phyloP scores from a whole-genome alignment of 129 eudicot genomes.

The Ambrosia artemisiifolia region DNA sequence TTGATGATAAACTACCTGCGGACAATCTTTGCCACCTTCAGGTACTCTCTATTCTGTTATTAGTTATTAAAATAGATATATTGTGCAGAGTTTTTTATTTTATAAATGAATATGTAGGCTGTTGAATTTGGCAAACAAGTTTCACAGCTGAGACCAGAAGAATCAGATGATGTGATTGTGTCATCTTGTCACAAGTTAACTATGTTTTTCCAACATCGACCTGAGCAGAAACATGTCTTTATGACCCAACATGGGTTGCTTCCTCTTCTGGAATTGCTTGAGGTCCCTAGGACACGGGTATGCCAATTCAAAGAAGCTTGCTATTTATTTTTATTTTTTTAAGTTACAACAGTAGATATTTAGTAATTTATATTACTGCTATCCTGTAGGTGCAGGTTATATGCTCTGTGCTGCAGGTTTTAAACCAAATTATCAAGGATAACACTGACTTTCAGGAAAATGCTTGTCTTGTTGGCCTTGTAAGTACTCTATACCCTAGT shows the following conservation, averaged over 20 bases:
- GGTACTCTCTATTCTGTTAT: constrained; percentile 38
- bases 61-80: not conserved
- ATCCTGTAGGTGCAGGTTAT: constrained; percentile 57
- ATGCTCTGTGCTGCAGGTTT: constrained; percentile 82
- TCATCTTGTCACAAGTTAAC: constrained; percentile 84
- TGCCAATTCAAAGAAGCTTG: constrained; percentile 21
- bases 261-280: constrained; percentile 88
- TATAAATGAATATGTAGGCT: constrained; percentile 43
- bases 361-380: constrained; percentile 13
- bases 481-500: constrained; percentile 41
- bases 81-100: constrained; percentile 12
- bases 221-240: constrained; percentile 89
- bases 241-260: constrained; percentile 92
- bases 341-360: not conserved
- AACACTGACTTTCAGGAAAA: constrained; percentile 87
- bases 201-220: constrained; percentile 76
- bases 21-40: constrained; percentile 84
- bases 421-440: constrained; percentile 82
- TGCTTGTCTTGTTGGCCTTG: constrained; percentile 98
- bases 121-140: constrained; percentile 90
- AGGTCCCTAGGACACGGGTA: constrained; percentile 84
- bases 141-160: constrained; percentile 81
- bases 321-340: not conserved
- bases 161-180: constrained; percentile 88
- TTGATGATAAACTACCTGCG: constrained; percentile 88